phyloP scores from a whole-genome alignment of 768 basidiomycete species.

The Coprinopsis strossmayeri region DNA sequence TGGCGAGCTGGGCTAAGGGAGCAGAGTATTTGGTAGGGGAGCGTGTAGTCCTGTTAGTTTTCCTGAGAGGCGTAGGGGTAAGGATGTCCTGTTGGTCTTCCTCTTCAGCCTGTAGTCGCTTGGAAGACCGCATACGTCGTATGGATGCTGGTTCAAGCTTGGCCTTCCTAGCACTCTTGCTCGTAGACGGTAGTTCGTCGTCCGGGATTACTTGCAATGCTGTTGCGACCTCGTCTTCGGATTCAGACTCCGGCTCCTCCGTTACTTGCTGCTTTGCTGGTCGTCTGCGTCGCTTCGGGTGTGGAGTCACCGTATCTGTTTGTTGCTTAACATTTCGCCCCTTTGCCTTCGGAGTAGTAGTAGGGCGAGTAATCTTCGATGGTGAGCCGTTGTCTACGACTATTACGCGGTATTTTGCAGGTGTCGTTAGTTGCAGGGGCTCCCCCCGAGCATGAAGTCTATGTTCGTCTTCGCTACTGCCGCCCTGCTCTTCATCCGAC shows the following conservation, averaged over 20 bases:
- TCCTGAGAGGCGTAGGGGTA: neutral
- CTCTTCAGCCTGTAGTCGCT: neutral
- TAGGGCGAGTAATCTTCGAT: too few species aligned
- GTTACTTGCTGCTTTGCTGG: neutral
- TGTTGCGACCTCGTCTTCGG: neutral
- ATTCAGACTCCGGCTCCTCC: neutral
- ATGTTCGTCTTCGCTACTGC: neutral
- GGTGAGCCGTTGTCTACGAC: too few species aligned
- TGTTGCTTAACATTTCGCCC: too few species aligned
- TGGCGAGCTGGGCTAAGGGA: neutral
- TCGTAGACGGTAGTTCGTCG: neutral
- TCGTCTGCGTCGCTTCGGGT: neutral
- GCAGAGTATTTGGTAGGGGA: neutral
- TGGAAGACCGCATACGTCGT: neutral
- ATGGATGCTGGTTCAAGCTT: too few species aligned
- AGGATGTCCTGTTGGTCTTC: neutral
- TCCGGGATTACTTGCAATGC: neutral
- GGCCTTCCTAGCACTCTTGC: too few species aligned
- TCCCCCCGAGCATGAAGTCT: neutral
- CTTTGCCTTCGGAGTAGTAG: too few species aligned
- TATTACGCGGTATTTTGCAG: too few species aligned
- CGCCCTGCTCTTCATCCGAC: neutral
- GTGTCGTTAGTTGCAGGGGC: neutral
- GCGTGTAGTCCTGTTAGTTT: neutral
- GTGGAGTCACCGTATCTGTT: too few species aligned